Percentiles rank a stretch among this genome's conserved stretches.
phyloP scores from a whole-genome alignment of 2,329 filamentous ascomycete genomes.

The Ophiostoma angusticollis region DNA sequence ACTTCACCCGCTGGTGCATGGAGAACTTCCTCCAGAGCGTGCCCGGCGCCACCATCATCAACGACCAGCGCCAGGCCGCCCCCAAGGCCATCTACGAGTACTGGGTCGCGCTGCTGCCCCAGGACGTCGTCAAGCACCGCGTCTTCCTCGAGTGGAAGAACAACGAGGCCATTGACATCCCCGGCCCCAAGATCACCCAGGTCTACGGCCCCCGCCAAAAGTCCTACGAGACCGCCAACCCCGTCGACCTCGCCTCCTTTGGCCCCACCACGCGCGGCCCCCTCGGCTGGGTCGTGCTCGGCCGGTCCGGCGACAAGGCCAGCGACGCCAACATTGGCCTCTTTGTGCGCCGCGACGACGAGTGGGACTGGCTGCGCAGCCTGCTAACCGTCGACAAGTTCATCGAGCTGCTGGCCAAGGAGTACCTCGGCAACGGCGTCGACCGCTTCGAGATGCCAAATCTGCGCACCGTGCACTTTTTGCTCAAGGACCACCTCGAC shows the following conservation, averaged over 20 bases:
- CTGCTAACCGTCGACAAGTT: constrained; percentile 28
- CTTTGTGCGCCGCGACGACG: constrained; percentile 30
- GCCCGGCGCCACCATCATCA: constrained; percentile 15
- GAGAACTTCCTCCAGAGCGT: constrained; percentile 15
- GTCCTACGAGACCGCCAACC: constrained; percentile 10
- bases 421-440: constrained; percentile 25
- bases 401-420: constrained; percentile 24
- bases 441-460: constrained; percentile 34
- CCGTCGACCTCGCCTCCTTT: constrained; percentile 11
- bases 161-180: constrained; percentile 13
- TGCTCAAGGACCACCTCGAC: constrained; percentile 22
- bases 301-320: constrained; percentile 29
- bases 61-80: constrained; percentile 14
- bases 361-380: constrained; percentile 32
- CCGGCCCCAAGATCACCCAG: constrained; percentile 14
- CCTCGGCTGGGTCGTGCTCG: constrained; percentile 23
- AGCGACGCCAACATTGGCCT: constrained; percentile 32
- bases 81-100: constrained; percentile 15
- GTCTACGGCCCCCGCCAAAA: constrained; percentile 11
- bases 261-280: constrained; percentile 12
- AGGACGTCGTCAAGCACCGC: constrained; percentile 14
- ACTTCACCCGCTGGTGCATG: constrained; percentile 17
- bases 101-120: constrained; percentile 15
- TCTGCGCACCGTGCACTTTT: constrained; percentile 18
- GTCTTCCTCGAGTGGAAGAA: constrained; percentile 14